Evolutionary conservation across 768 basidiomycete genomes (phyloP).

Genomic region (Termitomyces sp.): DNA sequence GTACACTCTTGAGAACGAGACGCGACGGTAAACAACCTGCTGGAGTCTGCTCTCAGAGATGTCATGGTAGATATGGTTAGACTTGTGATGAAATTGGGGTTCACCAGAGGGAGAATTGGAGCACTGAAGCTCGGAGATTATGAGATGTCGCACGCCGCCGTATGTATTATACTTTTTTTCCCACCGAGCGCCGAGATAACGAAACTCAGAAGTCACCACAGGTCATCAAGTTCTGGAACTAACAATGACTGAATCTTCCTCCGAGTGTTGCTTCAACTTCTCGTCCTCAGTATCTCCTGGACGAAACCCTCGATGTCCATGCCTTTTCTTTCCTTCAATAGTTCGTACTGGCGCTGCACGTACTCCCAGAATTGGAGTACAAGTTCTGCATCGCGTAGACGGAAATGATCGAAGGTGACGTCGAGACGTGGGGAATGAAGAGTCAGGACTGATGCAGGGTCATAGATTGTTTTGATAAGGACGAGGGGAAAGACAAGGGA

Average conservation of each 20-base stretch:
- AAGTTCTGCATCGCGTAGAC: conserved; percentile 36
- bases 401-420: conserved; percentile 36
- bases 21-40: background rate
- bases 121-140: background rate
- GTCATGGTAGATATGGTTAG: background rate
- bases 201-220: background rate
- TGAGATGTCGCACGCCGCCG: background rate
- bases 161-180: background rate
- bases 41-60: background rate
- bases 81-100: background rate
- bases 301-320: conserved; percentile 7
- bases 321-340: background rate
- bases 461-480: conserved; percentile 13
- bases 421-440: conserved; percentile 30
- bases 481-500: background rate
- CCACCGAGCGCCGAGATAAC: background rate
- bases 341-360: conserved; percentile 13
- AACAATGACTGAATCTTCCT: background rate
- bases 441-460: conserved; percentile 28
- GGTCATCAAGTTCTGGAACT: background rate
- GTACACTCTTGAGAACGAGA: background rate
- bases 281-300: conserved; percentile 1
- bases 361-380: conserved; percentile 23
- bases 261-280: background rate
- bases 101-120: background rate